Percentiles rank a stretch among this genome's conserved stretches.
phyloP scores from a whole-genome alignment of 306 rosid species.

The Quercus robur region DNA sequence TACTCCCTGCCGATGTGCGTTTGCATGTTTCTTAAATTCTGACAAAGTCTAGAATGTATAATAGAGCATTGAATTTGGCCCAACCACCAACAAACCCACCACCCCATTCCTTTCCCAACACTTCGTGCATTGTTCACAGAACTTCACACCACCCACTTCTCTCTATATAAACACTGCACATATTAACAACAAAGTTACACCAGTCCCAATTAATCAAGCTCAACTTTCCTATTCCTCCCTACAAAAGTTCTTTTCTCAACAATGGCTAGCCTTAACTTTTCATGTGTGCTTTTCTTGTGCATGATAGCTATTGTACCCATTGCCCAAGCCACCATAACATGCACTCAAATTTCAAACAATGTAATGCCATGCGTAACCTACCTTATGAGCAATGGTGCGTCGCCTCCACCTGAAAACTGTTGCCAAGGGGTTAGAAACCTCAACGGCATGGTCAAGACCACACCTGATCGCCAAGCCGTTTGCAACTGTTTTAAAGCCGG shows the following conservation, averaged over 20 bases:
- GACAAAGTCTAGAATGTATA: neutral
- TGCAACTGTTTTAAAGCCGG: conserved; percentile 48
- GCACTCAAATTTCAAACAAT: conserved; percentile 22
- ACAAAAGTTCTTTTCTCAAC: too few relatives aligned
- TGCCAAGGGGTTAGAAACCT: conserved; percentile 21
- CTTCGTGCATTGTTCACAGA: neutral
- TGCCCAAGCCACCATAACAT: conserved; percentile 33
- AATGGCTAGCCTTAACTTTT: conserved; percentile 33
- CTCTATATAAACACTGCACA: too few relatives aligned
- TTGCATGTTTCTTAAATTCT: too few relatives aligned
- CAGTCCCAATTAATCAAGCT: too few relatives aligned
- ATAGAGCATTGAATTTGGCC: too few relatives aligned
- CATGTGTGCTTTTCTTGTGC: conserved; percentile 27
- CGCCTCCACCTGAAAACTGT: neutral
- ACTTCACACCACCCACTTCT: neutral
- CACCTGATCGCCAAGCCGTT: conserved; percentile 20
- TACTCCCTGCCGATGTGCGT: neutral
- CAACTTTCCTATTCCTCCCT: too few relatives aligned
- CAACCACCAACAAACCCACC: neutral
- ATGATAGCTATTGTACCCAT: conserved; percentile 33
- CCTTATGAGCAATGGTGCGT: neutral
- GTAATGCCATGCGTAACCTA: conserved; percentile 2
- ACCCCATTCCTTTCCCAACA: neutral
- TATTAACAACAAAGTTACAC: too few relatives aligned
- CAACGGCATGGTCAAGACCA: conserved; percentile 7